Base-by-base conservation (phyloP, 2,329 filamentous ascomycete genomes). In the Sporothrix mexicana region DNA sequence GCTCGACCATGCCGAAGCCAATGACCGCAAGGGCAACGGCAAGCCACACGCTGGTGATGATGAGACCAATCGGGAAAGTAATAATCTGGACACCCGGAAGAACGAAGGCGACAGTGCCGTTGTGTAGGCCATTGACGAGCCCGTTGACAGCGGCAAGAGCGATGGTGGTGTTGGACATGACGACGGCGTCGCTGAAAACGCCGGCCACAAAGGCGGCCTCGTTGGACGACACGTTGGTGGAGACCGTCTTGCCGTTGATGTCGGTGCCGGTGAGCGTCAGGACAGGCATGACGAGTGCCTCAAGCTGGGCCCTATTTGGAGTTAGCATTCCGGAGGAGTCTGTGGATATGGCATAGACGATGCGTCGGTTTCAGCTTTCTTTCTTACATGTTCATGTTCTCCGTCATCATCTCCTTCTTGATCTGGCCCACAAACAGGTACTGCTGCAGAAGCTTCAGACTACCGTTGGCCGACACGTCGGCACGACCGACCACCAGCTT, bases 151-250 rank as follows among this genome's bases (percentile, higher is more conserved):
- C 85, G 20, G 84, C 80, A 74, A 85, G 81, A 30, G 88, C 88
- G 67, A 82, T 76, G 61, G 82, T 79, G 51, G 86, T 83, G 69
- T 84, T 81, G 73, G 88, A 90, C 77, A 86, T 80, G 77, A 88
- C 80, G 15, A 87, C 82, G 72, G 87, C 83, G 68, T 86, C 81
- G 71, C 91, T 88, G 81, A 94, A 94, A 77, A 92, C 87, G 69
- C 92, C 92, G 15, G 87, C 88, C 53, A 93, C 87, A 77, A 94
- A 94, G 7, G 88, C 86, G 17, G 92, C 91, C 79, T 93, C 90
- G 80, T 91, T 90, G 74, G 88, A 86, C 10, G 91, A 91, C 69
- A 94, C 87, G 47, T 88, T 90, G 68, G 91, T 91, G 77, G 83
- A 86, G 73, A 93, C 84, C 0, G 81, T 80, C 77, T 83, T 78